Evolutionary conservation across 768 basidiomycete genomes (phyloP).

Genomic region (Galerina sulciceps): DNA sequence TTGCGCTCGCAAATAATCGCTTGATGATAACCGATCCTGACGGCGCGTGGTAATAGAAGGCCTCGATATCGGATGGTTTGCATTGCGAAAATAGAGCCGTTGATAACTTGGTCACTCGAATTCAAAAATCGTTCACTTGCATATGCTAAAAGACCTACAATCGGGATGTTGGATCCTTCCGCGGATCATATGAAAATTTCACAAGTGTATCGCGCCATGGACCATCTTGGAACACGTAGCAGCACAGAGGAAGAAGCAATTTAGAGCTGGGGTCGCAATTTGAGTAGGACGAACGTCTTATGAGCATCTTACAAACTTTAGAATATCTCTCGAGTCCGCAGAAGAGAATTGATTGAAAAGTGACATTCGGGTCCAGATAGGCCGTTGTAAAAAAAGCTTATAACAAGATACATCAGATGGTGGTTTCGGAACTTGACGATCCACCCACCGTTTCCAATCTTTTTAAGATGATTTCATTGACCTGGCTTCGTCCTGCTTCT

Average conservation of each 20-base stretch:
- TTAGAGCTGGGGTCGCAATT: slow-evolving; percentile 62
- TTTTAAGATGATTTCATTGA: slow-evolving; percentile 57
- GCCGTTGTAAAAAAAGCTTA: slow-evolving; percentile 74
- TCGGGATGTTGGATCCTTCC: slow-evolving; percentile 70
- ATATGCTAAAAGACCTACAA: slow-evolving; percentile 57
- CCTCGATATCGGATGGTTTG: slow-evolving; percentile 78
- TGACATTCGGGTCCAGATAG: slow-evolving; percentile 89
- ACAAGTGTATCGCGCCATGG: slow-evolving; percentile 93
- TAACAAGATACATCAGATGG: not conserved
- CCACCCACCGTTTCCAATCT: slow-evolving; percentile 56
- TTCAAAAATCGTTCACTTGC: not conserved
- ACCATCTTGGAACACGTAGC: slow-evolving; percentile 92
- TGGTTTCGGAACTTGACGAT: not conserved
- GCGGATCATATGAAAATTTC: slow-evolving; percentile 88
- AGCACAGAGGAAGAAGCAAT: slow-evolving; percentile 74
- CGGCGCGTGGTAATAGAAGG: slow-evolving; percentile 76
- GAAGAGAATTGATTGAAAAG: slow-evolving; percentile 81
- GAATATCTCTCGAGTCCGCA: slow-evolving; percentile 69
- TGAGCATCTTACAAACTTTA: slow-evolving; percentile 58
- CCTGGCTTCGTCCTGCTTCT: slow-evolving; percentile 58
- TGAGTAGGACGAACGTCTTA: not conserved
- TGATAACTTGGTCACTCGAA: slow-evolving; percentile 72
- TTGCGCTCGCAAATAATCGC: slow-evolving; percentile 40
- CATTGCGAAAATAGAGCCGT: slow-evolving; percentile 87
- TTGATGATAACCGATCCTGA: slow-evolving; percentile 55